phyloP scores from a whole-genome alignment of 495 filamentous ascomycete species.

The Penicilliopsis zonata region DNA sequence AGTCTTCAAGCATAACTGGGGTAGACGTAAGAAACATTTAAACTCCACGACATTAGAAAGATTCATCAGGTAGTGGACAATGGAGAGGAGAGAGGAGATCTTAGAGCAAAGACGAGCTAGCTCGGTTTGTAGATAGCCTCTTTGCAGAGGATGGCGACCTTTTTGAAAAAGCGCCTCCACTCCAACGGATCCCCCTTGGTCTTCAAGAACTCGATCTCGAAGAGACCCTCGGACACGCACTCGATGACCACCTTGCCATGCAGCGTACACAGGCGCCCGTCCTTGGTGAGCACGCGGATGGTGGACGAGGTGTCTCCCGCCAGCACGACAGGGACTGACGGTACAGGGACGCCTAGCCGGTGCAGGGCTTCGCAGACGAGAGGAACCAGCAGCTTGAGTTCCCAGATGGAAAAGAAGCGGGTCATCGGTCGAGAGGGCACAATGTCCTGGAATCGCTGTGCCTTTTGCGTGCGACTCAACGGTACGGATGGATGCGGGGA shows the following conservation, averaged over 20 bases:
- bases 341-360: constrained; percentile 66
- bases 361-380: constrained; percentile 73
- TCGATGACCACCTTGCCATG: constrained; percentile 80
- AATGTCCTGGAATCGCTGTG: constrained; percentile 80
- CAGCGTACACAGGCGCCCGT: constrained; percentile 67
- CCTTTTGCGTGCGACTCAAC: constrained; percentile 72
- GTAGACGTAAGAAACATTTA: neutral
- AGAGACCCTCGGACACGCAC: constrained; percentile 46
- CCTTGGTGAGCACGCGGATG: constrained; percentile 61
- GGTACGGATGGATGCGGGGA: constrained; percentile 69
- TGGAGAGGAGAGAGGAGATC: neutral
- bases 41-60: neutral
- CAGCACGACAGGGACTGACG: constrained; percentile 27
- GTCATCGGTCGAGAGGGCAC: constrained; percentile 70
- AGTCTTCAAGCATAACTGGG: neutral
- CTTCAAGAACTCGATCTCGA: constrained; percentile 89
- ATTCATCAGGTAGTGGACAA: neutral
- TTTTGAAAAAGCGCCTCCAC: constrained; percentile 97
- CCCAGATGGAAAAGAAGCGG: constrained; percentile 79
- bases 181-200: constrained; percentile 91
- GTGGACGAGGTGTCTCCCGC: constrained; percentile 42
- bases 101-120: constrained; percentile 1
- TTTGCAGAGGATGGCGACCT: constrained; percentile 69
- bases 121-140: constrained; percentile 54
- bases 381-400: constrained; percentile 64